phyloP scores from a whole-genome alignment of 805 yeast species.

The Priceomyces medius region DNA sequence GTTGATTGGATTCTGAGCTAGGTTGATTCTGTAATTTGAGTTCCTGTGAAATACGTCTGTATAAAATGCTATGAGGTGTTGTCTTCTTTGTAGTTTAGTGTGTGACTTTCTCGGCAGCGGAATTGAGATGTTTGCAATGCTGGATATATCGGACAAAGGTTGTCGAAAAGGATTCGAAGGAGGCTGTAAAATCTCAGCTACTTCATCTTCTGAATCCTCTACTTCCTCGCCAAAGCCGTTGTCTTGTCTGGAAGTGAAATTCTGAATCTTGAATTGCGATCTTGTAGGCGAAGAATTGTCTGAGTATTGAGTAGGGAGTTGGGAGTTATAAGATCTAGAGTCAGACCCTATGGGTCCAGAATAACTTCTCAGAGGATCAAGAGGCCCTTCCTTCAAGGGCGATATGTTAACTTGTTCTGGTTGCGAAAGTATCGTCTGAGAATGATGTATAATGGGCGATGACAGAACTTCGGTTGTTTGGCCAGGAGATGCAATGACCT shows the following conservation, averaged over 20 bases:
- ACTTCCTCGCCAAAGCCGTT: conserved; percentile 2
- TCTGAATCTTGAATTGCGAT: not conserved
- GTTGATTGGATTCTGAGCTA: conserved; percentile 35
- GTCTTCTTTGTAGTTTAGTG: conserved; percentile 35
- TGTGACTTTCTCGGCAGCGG: conserved; percentile 6
- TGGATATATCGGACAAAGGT: not conserved
- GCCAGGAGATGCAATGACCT: not conserved
- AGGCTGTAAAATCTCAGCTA: not conserved
- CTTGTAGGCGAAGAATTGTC: conserved; percentile 8
- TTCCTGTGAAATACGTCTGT: conserved; percentile 20
- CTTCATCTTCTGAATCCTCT: conserved; percentile 12
- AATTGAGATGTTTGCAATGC: conserved; percentile 2
- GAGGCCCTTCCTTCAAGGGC: not conserved
- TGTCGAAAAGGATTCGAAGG: not conserved
- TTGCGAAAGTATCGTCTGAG: not conserved
- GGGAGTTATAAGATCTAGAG: conserved; percentile 4
- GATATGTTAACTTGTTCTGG: not conserved
- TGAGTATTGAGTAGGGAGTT: conserved; percentile 9
- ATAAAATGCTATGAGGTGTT: conserved; percentile 26
- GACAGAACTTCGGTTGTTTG: not conserved
- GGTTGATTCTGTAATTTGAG: conserved; percentile 20
- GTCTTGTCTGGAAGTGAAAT: conserved; percentile 4
- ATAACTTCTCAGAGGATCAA: not conserved
- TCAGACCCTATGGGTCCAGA: not conserved
- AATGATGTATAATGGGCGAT: not conserved